These are phyloP conservation scores for Termitomyces sp. DNA, from an alignment of 768 basidiomycete genomes.

Conservation along the genomic window DNA sequence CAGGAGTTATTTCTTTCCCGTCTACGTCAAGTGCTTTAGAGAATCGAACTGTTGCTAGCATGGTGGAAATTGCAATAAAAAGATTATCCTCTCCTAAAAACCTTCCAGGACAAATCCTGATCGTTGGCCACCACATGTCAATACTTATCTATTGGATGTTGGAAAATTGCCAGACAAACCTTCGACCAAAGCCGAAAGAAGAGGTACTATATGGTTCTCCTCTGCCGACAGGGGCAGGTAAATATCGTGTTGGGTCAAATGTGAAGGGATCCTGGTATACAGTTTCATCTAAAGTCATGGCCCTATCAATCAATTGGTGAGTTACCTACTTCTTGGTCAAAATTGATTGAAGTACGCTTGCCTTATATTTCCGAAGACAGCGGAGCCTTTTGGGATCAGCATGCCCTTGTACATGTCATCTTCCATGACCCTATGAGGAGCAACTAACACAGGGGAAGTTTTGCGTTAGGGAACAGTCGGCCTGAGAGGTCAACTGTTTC, in stretches of 20 bases:
- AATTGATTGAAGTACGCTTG: not conserved
- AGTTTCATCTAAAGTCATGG: constrained; percentile 7
- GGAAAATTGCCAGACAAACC: not conserved
- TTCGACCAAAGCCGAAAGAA: constrained; percentile 12
- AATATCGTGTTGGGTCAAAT: constrained; percentile 11
- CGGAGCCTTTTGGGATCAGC: constrained; percentile 10
- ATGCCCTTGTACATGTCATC: constrained; percentile 13
- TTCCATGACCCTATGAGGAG: constrained; percentile 5
- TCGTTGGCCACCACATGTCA: not conserved
- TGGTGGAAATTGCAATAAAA: constrained; percentile 15
- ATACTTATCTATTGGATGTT: no score
- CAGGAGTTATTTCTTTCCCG: not conserved
- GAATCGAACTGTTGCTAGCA: not conserved
- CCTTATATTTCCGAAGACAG: constrained; percentile 8
- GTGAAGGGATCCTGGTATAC: constrained; percentile 8
- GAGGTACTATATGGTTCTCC: constrained; percentile 9
- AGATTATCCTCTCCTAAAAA: constrained; percentile 37
- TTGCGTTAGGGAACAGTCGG: not conserved
- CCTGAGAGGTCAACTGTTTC: no score
- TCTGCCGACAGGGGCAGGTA: constrained; percentile 6
- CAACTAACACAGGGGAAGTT: not conserved
- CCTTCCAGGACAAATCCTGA: constrained; percentile 29
- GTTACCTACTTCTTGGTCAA: not conserved
- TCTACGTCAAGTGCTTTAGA: not conserved
- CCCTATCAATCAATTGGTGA: not conserved